Base-by-base conservation (phyloP, 2,329 filamentous ascomycete genomes). In the Proliferodiscus dingleyae region DNA sequence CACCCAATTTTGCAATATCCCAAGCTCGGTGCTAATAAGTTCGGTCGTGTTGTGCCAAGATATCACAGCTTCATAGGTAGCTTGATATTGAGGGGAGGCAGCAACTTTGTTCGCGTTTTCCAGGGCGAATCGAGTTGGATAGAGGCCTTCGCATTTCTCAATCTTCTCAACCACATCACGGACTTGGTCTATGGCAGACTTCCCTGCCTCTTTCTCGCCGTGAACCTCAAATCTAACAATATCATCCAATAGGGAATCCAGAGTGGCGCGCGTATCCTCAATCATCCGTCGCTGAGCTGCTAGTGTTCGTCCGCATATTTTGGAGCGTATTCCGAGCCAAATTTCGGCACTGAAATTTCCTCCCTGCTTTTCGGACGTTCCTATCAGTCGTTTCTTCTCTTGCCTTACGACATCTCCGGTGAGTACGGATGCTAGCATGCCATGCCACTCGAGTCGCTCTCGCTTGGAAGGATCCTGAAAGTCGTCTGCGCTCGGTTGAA, bases 1-100 rank as follows among this genome's bases (percentile, higher is more conserved):
- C 21, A 98, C 93, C 93, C 93, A 98, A 52, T 85, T 89, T 66
- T 93, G 90, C 52, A 98, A 68, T 53, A 97, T 90, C 11, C 83
- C 82, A 48, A 98, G 78, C 65, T 98, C 88, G 2, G 88, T 95
- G 65, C 94, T 95, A 73, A 98, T 97, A 62, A 95, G 81, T 62
- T 91, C 83, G 24, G 90, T 96, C 41, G 90, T 96, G 67, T 97
- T 98, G 72, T 95, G 85, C 93, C 93, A 98, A 3, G 91, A 84
- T 51, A 95, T 81, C 54, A 98, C 85, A 39, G 91, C 85, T 63
- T 95, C 87, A 60, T 86, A 93, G 22, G 89, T 89, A 51, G 90
- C 84, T 51, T 78, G 75, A 68, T 90, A 98, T 23, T 83, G 77
- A 23, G 80, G 74, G 1, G 89, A 94, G 22, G 80, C 82, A 42